Evolutionary conservation across 495 filamentous ascomycete species (phyloP), one percentile per base, ranked within the genome.

Genomic region (Penicillium antarcticum): DNA sequence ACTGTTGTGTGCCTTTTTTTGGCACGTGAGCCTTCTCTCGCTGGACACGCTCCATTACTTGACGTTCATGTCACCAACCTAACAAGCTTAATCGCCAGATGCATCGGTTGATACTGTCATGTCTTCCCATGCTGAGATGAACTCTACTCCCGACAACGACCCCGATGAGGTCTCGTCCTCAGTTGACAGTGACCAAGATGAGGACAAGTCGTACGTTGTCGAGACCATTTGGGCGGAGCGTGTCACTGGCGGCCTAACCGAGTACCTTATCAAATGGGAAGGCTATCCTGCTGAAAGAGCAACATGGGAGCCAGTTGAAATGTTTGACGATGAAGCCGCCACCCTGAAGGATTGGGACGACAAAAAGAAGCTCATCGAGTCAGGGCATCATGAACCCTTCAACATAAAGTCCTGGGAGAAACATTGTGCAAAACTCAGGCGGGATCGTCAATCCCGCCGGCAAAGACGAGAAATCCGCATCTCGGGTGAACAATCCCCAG

Each of bases 211-310:
- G 43, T 80, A 78, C 45, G 65, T 69, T 5, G 66, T 81, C 3
- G 75, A 78, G 41, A 56, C 56, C 3, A 69, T 80, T 35, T 61
- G 75, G 5, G 79, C 80, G 9, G 80, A 89, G 57, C 62, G 69
- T 29, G 26, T 89, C 2, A 4, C 10, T 12, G 17, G 23, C 5
- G 39, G 39, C 14, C 13, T 5, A n/a, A 58, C 64, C 26, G 69
- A 55, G 49, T 90, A 84, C 57, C 72, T 90, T 4, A 77, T 89
- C 19, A 72, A 78, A 48, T 91, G 87, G 87, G 72, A 73, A 19
- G 77, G 71, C 14, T 90, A 87, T 48, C 64, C 71, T 2, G 45
- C 81, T 9, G 56, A 81, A 8, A 58, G 81, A 38, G 68, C 78
- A 43, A 83, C 79, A 3, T 91, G 86, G 87, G 86, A 89, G 52